Conservation (phyloP, 176 grass and related monocot genomes). For the Zoysia japonica region DNA sequence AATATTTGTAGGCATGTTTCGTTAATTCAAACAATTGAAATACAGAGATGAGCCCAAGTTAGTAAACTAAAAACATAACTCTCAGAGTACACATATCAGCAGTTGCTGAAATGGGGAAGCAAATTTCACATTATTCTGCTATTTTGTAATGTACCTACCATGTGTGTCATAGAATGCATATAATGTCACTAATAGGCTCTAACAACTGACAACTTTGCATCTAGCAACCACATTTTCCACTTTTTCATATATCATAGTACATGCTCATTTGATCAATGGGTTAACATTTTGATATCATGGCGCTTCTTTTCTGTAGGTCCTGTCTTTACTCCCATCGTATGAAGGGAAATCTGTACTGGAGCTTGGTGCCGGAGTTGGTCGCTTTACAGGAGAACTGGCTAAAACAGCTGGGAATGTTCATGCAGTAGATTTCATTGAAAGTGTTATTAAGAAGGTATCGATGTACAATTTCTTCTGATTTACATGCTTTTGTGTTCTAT, state of each 20-base stretch:
- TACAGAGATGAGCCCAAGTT: too few relatives aligned
- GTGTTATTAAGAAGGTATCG: slow-evolving; percentile 88
- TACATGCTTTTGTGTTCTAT: background rate
- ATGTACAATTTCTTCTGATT: background rate
- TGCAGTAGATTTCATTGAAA: slow-evolving; percentile 92
- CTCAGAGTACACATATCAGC: too few relatives aligned
- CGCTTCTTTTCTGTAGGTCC: slow-evolving; percentile 46
- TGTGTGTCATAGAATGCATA: background rate
- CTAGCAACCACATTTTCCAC: background rate
- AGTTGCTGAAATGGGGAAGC: too few relatives aligned
- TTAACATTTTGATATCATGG: slow-evolving; percentile 10
- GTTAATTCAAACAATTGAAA: too few relatives aligned
- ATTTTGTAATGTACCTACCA: too few relatives aligned
- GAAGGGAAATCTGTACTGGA: slow-evolving; percentile 88
- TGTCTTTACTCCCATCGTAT: slow-evolving; percentile 84
- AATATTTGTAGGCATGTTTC: too few relatives aligned
- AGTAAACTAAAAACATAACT: too few relatives aligned
- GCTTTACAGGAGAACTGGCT: slow-evolving; percentile 92
- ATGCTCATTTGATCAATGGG: too few relatives aligned
- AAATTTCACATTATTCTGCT: too few relatives aligned
- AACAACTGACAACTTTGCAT: background rate
- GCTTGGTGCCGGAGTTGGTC: slow-evolving; percentile 91
- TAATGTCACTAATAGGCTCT: background rate
- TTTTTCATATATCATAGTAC: background rate
- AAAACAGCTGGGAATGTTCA: slow-evolving; percentile 80